Evolutionary conservation across 768 basidiomycete genomes (phyloP), one percentile per base, ranked within the genome.

Genomic region (Roridomyces roridus): DNA sequence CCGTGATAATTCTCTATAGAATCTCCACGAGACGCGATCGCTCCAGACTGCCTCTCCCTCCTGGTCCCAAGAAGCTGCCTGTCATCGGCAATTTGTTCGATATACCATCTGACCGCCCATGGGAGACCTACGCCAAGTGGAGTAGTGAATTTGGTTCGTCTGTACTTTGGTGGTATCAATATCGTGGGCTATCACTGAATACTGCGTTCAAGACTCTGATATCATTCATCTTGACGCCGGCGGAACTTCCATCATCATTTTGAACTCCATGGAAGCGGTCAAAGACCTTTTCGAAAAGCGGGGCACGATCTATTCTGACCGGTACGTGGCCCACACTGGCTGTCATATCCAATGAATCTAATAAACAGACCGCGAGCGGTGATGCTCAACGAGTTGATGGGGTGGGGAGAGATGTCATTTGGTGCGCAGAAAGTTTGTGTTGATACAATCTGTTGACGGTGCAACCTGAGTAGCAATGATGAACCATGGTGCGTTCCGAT

Each of bases 201-300:
- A n/a, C n/a, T n/a, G n/a, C n/a, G n/a, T 63, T 29, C 53, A 53
- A 72, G 71, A 63, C 48, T 68, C 71, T 9, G 68, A 68, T 39
- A 65, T 72, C 29, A 60, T 72, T 11, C 67, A 71, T 36, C 59
- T 72, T 17, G 50, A 64, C 31, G 54, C 71, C 6, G 58, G 64
- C 18, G 69, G 68, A 10, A 65, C 47, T 12, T 60, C 65, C 28
- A 51, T 71, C 25, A 62, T 75, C 50, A 49, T 77, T 15, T 51
- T 77, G 31, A 76, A 74, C 54, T 70, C 68, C 8, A 47, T 64
- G 28, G 66, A 70, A 35, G 61, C 69, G 12, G 71, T 71, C 1
- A 68, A 68, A 20, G 76, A 74, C 14, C 63, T 79, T 4, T 64
- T 79, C 12, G 71, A 76, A 41, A 71, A 72, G 36, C 58, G 55